A percentile compares a stretch with the other conserved stretches of the same genome.
These are phyloP conservation scores for Coemansia sp. DNA, from an alignment of 192 early-diverging fungal genomes.

Conservation along the genomic window DNA sequence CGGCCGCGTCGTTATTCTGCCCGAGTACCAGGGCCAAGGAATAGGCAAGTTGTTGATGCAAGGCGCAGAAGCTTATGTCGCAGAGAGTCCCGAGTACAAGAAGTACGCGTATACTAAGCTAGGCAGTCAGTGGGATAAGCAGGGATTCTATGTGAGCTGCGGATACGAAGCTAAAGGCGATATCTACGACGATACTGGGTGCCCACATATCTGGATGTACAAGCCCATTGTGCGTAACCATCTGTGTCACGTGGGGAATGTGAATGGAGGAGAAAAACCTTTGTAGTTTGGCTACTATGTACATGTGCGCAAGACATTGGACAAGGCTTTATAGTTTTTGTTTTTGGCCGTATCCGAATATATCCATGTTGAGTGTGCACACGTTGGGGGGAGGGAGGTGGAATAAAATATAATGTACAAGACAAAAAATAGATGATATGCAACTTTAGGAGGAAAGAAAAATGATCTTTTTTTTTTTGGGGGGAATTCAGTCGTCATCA, in stretches of 20 bases:
- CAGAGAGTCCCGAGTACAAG: not conserved
- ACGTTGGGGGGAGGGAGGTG: not conserved
- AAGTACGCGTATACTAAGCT: constrained; percentile 17
- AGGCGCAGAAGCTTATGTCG: constrained; percentile 19
- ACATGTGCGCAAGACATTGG: constrained; percentile 1
- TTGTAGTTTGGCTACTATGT: not conserved
- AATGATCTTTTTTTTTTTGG: not conserved
- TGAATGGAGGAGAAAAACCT: not conserved
- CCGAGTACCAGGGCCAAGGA: constrained; percentile 47
- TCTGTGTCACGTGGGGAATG: not conserved
- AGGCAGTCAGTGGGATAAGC: constrained; percentile 47
- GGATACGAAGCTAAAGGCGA: constrained; percentile 35
- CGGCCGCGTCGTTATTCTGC: constrained; percentile 39
- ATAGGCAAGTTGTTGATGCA: constrained; percentile 28
- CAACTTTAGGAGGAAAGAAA: not conserved
- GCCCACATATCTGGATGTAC: constrained; percentile 47
- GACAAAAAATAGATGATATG: not conserved
- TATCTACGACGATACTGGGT: constrained; percentile 36
- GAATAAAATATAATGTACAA: not conserved
- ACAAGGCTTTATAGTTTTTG: not conserved
- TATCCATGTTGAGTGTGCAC: not conserved
- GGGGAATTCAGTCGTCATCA: not conserved
- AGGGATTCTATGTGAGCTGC: constrained; percentile 37
- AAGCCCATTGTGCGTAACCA: constrained; percentile 18
- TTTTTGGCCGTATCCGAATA: not conserved